Percentiles rank a stretch among this genome's conserved stretches.
Conservation (phyloP, 1,139 yeast species). For the Pichia cactophila region DNA sequence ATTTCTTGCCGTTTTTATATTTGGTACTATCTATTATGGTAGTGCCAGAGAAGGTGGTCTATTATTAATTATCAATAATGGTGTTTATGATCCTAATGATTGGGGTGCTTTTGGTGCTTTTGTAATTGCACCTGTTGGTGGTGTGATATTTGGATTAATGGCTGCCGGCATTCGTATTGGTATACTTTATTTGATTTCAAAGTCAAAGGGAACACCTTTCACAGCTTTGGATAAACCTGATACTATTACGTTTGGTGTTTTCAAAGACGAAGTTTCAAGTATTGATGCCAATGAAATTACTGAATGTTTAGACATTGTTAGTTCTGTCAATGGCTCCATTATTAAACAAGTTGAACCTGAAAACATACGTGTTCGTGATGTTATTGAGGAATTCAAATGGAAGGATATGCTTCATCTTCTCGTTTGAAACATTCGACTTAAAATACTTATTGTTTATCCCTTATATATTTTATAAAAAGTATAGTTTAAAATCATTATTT, state of each 20-base stretch:
- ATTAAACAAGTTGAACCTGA: background rate
- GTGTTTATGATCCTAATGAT: slow-evolving; percentile 66
- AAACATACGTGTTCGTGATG: slow-evolving; percentile 9
- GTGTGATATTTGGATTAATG: slow-evolving; percentile 50
- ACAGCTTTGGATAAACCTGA: slow-evolving; percentile 50
- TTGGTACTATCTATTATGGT: slow-evolving; percentile 72
- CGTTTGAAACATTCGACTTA: slow-evolving; percentile 3
- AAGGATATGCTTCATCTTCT: slow-evolving; percentile 12
- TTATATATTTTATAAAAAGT: background rate
- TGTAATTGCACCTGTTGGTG: slow-evolving; percentile 84
- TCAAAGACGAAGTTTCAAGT: background rate
- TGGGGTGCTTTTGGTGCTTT: slow-evolving; percentile 97
- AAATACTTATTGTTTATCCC: background rate
- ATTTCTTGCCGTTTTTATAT: slow-evolving; percentile 67
- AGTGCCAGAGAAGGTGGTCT: slow-evolving; percentile 73
- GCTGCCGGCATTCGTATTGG: slow-evolving; percentile 46
- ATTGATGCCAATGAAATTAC: background rate
- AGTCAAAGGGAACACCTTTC: slow-evolving; percentile 38
- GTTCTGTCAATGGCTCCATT: background rate
- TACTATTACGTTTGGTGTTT: slow-evolving; percentile 13
- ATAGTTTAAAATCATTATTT: background rate
- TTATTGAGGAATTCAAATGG: slow-evolving; percentile 12
- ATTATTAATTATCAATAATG: slow-evolving; percentile 65
- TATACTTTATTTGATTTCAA: slow-evolving; percentile 33
- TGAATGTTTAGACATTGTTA: background rate